Base-by-base conservation (phyloP, 2,329 filamentous ascomycete species). In the Aaosphaeria arxii region DNA sequence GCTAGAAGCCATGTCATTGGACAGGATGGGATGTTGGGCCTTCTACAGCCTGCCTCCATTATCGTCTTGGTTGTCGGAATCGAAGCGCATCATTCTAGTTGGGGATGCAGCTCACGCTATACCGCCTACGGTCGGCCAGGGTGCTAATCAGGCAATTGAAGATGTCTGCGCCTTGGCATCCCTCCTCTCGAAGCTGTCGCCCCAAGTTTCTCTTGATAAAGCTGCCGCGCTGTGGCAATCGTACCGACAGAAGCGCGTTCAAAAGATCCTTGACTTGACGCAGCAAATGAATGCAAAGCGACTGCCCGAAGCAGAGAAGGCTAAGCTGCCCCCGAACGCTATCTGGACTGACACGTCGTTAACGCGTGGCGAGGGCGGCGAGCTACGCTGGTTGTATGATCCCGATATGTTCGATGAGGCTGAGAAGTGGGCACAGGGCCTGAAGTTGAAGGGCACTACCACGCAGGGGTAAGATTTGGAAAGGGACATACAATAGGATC, bases 21-120 rank as follows among this genome's bases (percentile, higher is more conserved):
- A 57, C 11, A 50, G 52, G 4, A 7, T 58, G 42, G 32, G 46
- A 3, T 55, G 56, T 32, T 62, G 56, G 59, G 57, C 57, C 11
- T 58, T 50, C 41, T 56, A 60, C 40, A 45, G 49, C 5, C 60
- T 69, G 48, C 35, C 60, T 45, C 30, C 68, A 59, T 42, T 70
- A 48, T 30, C 70, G 59, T 6, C 75, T 74, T 67, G 62, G 63
- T 51, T 54, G 55, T 75, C 78, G 3, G 76, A 76, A 11, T 52
- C 49, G 5, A 71, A 69, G 3, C 67, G 69, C 35, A 69, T 76
- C 7, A 64, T 72, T 1, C 71, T 86, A 2, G 63, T 82, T 1
- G 84, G 83, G 11, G 83, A 87, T 57, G 82, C 83, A 0, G 84
- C 83, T 0, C 83, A 86, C 59, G 82, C 82, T 0, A 79, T 79